Percentiles rank a stretch among this genome's conserved stretches.
These are phyloP conservation scores for Mrakia gelida DNA, from an alignment of 768 basidiomycete genomes.

Conservation along the genomic window DNA sequence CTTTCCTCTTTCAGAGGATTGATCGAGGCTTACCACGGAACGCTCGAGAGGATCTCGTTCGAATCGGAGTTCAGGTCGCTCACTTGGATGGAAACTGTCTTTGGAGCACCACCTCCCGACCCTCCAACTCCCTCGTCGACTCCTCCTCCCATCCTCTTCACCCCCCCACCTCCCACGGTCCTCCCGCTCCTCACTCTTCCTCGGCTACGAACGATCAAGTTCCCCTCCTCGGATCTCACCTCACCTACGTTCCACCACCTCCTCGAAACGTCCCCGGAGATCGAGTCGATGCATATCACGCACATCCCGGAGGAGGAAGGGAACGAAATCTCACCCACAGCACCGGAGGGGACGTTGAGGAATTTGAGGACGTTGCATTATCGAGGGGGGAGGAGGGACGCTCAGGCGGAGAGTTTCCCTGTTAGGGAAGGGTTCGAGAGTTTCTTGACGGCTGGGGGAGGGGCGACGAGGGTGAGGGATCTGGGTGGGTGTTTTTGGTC, in stretches of 20 bases:
- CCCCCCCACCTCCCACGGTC: neutral
- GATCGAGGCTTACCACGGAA: neutral
- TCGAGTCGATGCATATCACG: neutral
- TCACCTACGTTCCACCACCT: neutral
- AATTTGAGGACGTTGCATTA: constrained; percentile 2
- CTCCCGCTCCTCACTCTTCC: neutral
- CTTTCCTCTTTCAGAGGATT: neutral
- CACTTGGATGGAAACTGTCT: constrained; percentile 1
- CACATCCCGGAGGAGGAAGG: neutral
- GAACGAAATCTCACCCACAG: neutral
- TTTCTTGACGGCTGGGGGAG: neutral
- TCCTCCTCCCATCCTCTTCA: too few species aligned
- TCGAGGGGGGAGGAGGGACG: neutral
- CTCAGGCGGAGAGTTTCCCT: neutral
- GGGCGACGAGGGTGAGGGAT: neutral
- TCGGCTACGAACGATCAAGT: neutral
- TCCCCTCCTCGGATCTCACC: neutral
- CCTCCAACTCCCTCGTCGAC: neutral
- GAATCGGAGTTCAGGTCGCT: neutral
- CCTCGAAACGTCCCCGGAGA: neutral
- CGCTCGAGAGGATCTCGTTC: neutral
- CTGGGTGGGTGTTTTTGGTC: neutral
- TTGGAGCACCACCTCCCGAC: neutral
- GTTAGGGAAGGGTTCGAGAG: neutral
- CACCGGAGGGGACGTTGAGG: constrained; percentile 1